These are phyloP conservation scores for Neonectria hederae DNA, from an alignment of 2,329 filamentous ascomycete species.

Conservation along the genomic window DNA sequence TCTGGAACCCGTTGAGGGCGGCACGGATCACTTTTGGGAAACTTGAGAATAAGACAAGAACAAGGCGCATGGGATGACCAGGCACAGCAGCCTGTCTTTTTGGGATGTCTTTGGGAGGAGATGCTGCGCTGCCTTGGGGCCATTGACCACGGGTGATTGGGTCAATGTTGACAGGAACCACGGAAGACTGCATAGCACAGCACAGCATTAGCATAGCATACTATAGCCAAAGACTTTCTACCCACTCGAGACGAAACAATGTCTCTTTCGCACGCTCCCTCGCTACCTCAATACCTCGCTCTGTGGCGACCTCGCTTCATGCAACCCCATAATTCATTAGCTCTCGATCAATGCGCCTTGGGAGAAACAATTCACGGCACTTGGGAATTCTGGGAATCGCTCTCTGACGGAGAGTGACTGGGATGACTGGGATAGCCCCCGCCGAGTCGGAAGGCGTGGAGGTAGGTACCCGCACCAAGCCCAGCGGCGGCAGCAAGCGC, in stretches of 20 bases:
- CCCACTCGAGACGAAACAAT: slow-evolving; percentile 37
- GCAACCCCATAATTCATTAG: slow-evolving; percentile 1
- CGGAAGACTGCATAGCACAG: slow-evolving; percentile 43
- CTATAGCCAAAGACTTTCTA: slow-evolving; percentile 40
- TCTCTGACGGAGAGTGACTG: not conserved
- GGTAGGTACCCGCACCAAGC: slow-evolving; percentile 4
- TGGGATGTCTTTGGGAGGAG: slow-evolving; percentile 35
- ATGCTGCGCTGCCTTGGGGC: slow-evolving; percentile 33
- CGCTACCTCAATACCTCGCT: not conserved
- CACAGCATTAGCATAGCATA: slow-evolving; percentile 40
- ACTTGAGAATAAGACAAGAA: slow-evolving; percentile 12
- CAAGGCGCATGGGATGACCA: slow-evolving; percentile 40
- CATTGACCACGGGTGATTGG: slow-evolving; percentile 33
- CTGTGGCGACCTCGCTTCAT: not conserved
- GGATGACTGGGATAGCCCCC: slow-evolving; percentile 12
- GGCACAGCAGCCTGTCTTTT: slow-evolving; percentile 37
- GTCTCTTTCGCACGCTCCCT: slow-evolving; percentile 5
- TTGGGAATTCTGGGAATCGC: slow-evolving; percentile 1
- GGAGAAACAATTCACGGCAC: slow-evolving; percentile 14
- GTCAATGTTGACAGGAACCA: slow-evolving; percentile 35
- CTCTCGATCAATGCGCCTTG: slow-evolving; percentile 6
- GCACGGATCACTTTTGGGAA: slow-evolving; percentile 31
- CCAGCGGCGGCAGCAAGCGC: slow-evolving; percentile 14
- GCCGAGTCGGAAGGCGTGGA: slow-evolving; percentile 16
- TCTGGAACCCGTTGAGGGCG: slow-evolving; percentile 27